A percentile compares a stretch with the other conserved stretches of the same genome.
These are phyloP conservation scores for Atkinsonella texensis DNA, from an alignment of 2,329 filamentous ascomycete genomes.

Conservation along the genomic window DNA sequence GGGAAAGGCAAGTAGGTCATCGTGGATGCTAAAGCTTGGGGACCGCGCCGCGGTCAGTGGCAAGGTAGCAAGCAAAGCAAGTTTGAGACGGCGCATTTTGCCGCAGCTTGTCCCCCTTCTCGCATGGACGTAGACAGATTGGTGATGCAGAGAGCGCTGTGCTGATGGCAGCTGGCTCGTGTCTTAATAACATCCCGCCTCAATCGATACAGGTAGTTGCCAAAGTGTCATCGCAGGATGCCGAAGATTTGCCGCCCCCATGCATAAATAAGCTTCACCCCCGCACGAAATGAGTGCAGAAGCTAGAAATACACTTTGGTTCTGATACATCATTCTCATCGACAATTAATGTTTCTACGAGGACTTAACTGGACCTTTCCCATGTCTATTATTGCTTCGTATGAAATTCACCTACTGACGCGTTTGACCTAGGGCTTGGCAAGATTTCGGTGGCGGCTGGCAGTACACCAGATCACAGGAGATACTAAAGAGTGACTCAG, in stretches of 20 bases:
- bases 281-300: no score
- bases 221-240: conserved; percentile 8
- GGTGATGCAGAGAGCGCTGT: background rate
- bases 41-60: conserved; percentile 37
- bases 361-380: no score
- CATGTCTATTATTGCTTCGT: no score
- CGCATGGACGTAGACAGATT: conserved; percentile 16
- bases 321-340: no score
- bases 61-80: conserved; percentile 31
- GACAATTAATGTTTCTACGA: background rate
- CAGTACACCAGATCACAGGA: no score
- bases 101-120: conserved; percentile 13
- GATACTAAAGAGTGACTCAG: background rate
- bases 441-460: no score
- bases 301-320: background rate
- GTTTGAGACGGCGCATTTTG: conserved; percentile 38
- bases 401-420: no score
- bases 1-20: conserved; percentile 77
- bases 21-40: conserved; percentile 67
- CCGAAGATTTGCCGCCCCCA: conserved; percentile 11
- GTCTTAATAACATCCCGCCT: no score
- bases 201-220: background rate
- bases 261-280: background rate
- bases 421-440: no score
- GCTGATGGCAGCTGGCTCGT: background rate